Conservation (phyloP, 192 early-diverging fungal species). For the Coemansia sp. region DNA sequence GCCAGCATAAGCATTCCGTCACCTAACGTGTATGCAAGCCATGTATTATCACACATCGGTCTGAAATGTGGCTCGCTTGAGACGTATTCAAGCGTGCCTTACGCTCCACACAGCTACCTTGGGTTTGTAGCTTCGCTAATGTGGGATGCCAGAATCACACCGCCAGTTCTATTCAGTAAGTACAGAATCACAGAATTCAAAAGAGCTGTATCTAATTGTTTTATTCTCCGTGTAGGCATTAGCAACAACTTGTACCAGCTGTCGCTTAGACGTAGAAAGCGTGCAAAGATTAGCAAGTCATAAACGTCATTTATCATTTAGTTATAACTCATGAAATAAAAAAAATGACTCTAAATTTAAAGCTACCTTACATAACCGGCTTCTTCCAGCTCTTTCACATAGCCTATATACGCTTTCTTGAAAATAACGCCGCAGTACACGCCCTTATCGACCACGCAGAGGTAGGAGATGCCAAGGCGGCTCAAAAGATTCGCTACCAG, state of each 20-base stretch:
- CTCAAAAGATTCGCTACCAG: conserved; percentile 81
- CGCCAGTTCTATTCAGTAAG: conserved; percentile 49
- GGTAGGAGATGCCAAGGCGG: conserved; percentile 75
- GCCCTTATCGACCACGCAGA: conserved; percentile 78
- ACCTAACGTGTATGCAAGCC: conserved; percentile 70
- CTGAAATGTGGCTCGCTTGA: conserved; percentile 57
- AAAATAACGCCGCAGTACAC: conserved; percentile 77
- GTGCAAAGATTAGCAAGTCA: conserved; percentile 2
- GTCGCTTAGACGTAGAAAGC: conserved; percentile 25
- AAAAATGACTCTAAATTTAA: neutral
- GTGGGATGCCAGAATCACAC: conserved; percentile 44
- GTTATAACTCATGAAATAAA: neutral
- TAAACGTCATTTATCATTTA: neutral
- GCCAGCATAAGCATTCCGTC: conserved; percentile 73
- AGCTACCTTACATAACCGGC: conserved; percentile 36
- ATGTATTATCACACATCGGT: conserved; percentile 70
- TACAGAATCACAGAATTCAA: neutral
- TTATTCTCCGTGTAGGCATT: conserved; percentile 27
- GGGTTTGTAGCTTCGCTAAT: conserved; percentile 33
- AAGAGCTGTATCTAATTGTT: neutral
- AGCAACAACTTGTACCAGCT: conserved; percentile 50
- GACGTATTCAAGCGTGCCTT: conserved; percentile 36
- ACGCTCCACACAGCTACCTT: conserved; percentile 47
- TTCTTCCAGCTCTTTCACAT: conserved; percentile 68
- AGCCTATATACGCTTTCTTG: conserved; percentile 79